Evolutionary conservation across 345 rosid species (phyloP), one percentile per base, ranked within the genome.

Genomic region (Euphorbia pulcherrima): DNA sequence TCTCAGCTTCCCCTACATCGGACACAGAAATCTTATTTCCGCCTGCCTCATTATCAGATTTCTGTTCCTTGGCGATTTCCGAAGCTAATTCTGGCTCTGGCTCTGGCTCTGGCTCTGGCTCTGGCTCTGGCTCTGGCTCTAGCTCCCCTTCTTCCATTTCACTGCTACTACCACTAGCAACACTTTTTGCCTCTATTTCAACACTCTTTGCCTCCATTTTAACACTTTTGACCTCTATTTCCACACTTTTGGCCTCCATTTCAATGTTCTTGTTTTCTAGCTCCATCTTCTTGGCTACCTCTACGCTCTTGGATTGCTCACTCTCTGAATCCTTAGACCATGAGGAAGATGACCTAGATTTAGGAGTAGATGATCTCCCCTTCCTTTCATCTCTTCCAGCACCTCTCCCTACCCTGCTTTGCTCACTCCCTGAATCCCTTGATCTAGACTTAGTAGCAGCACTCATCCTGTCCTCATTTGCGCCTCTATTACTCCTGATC

Each of bases 101-200:
- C 76, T 90, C 92, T 27, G 91, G 87, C 82, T 94, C 97, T n/a
- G n/a, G 66, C 55, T 88, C 95, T 16, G 96, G 98, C 76, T 90
- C 92, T 26, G 90, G 86, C 82, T 93, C 97, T 41, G 72, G 66
- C 56, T 88, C 95, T 16, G 96, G 98, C 76, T 90, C 92, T 27
- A 94, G 87, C 82, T 94, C 97, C 27, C 99, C 99, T 88, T 94
- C 97, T 83, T 94, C 99, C 96, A 89, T 94, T 79, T 94, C 99
- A 74, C 99, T 90, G 44, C 83, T 79, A 64, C 85, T 75, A 44
- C 87, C 83, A 71, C 82, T 76, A 80, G 75, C 80, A 60, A 72
- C 78, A 70, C 87, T 86, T 77, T 80, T 84, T 0, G 84, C 80
- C 44, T 74, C 73, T 54, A 55, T 59, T 70, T 77, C 51, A 76